Conservation (phyloP, 768 basidiomycete genomes). For the Tulasnella sp. region DNA sequence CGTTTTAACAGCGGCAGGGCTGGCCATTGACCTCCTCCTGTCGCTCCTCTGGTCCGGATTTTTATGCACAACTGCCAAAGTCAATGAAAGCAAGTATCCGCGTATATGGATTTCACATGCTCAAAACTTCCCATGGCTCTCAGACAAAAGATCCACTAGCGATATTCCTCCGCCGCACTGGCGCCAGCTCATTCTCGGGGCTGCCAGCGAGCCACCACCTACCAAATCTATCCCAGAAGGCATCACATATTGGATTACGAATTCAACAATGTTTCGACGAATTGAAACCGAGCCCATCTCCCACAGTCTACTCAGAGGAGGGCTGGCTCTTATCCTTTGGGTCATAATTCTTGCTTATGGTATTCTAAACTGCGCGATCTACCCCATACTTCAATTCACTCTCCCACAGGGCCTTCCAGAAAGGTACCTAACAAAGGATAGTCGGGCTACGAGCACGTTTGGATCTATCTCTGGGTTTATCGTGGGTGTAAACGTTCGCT, state of each 20-base stretch:
- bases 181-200: too few species aligned
- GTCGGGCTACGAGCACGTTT: neutral
- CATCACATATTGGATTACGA: too few species aligned
- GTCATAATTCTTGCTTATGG: neutral
- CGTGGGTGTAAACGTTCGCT: neutral
- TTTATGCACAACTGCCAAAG: neutral
- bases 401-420: neutral
- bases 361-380: neutral
- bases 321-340: neutral
- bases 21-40: neutral
- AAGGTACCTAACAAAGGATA: neutral
- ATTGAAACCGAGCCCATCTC: neutral
- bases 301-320: neutral
- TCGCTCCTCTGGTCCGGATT: neutral
- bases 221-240: too few species aligned
- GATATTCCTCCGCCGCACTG: too few species aligned
- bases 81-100: neutral
- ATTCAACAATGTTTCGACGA: neutral
- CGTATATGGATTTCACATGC: neutral
- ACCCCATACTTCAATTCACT: neutral
- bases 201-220: too few species aligned
- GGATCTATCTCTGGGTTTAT: neutral
- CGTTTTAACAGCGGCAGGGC: neutral
- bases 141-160: too few species aligned
- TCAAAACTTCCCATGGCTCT: neutral